Evolutionary conservation across 1,284 basidiomycete species (phyloP).

Genomic region (Flammula alnicola): DNA sequence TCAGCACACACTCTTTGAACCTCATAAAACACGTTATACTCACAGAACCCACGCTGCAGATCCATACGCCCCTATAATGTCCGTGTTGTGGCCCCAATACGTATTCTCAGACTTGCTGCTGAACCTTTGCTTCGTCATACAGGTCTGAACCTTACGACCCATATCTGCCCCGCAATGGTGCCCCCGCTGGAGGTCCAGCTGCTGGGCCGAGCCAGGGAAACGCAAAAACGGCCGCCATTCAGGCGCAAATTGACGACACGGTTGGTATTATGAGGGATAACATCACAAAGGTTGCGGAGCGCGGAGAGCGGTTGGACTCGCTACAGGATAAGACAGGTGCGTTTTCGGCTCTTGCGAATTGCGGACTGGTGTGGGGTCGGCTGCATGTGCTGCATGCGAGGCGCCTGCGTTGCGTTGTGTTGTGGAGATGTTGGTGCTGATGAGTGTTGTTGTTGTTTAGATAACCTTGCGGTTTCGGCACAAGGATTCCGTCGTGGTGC

Average conservation of each 20-base stretch:
- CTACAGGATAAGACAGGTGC: slow-evolving; percentile 97
- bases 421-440: background rate
- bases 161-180: slow-evolving; percentile 86
- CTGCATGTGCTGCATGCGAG: slow-evolving; percentile 2
- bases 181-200: slow-evolving; percentile 56
- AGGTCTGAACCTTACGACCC: slow-evolving; percentile 97
- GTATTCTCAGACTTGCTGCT: slow-evolving; percentile 7
- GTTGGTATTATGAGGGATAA: slow-evolving; percentile 98
- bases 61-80: slow-evolving; percentile 42
- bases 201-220: slow-evolving; percentile 58
- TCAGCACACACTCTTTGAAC: slow-evolving; percentile 24
- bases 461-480: slow-evolving; percentile 97
- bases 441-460: slow-evolving; percentile 45
- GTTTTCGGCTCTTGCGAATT: slow-evolving; percentile 34
- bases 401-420: slow-evolving; percentile 5
- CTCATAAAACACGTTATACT: slow-evolving; percentile 2
- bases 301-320: slow-evolving; percentile 92
- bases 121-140: slow-evolving; percentile 12
- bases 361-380: slow-evolving; percentile 3
- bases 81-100: slow-evolving; percentile 29
- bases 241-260: slow-evolving; percentile 93
- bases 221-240: slow-evolving; percentile 90
- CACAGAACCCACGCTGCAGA: slow-evolving; percentile 23
- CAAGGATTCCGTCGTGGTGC: slow-evolving; percentile 98
- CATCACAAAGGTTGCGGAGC: slow-evolving; percentile 94